Evolutionary conservation across 148 eudicot genomes (phyloP), one percentile per base, ranked within the genome.

Genomic region (Cornus florida): DNA sequence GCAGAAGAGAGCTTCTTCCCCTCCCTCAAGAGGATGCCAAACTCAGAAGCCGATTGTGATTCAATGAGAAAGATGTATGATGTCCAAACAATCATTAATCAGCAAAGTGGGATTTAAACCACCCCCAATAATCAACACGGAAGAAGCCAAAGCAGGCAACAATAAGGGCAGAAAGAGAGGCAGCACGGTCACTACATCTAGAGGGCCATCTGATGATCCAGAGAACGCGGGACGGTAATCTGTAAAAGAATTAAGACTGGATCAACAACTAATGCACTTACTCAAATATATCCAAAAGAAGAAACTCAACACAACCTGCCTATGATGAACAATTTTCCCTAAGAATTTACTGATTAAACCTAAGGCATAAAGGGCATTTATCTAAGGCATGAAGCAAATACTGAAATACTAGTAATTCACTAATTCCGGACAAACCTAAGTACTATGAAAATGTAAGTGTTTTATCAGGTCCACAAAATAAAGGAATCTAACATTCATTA

Each of bases 1-100:
- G 77, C 76, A 46, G 84, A 81, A 84, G 90, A 82, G 86, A 86
- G 81, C 81, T 82, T 68, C 69, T 74, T 71, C 83, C 68, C 72
- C 85, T 75, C 83, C 35, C 87, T 71, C 80, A 68, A 77, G 71
- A 71, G 77, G 74, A 64, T 84, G 74, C 91, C 88, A 81, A 84
- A 76, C 85, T 83, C 91, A 70, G 78, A 67, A 74, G 80, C 83
- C 82, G 81, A 65, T 64, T 72, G 77, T 72, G 74, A 74, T 31
- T 32, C 43, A 64, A 46, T 57, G 70, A 10, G 62, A 67, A 74
- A 35, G 41, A 22, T 22, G 22, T 71, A 48, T 17, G 69, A 79
- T 23, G 74, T 69, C 43, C 4, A 50, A 56, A 75, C 76, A 46
- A 82, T 71, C 92, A 91, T 89, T 60, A 87, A 91, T 74, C 60